These are phyloP conservation scores for Chondrostereum purpureum DNA, from an alignment of 1,284 basidiomycete species.

Conservation along the genomic window DNA sequence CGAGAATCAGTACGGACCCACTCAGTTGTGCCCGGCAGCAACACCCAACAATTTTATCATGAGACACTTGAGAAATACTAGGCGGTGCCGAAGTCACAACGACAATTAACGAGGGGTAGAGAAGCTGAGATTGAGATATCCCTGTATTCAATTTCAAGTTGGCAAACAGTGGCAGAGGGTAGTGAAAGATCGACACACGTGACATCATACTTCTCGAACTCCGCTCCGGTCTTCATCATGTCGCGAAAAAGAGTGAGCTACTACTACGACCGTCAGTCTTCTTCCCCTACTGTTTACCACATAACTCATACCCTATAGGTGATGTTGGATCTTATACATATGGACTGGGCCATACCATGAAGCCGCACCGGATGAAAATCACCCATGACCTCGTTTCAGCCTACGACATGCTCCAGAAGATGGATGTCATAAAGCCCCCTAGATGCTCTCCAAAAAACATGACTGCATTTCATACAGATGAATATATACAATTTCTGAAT, in stretches of 20 bases:
- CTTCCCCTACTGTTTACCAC: not conserved
- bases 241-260: not conserved
- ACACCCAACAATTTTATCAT: too few species aligned
- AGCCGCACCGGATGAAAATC: constrained; percentile 89
- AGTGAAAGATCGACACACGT: too few species aligned
- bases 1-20: too few species aligned
- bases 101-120: too few species aligned
- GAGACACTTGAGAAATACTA: too few species aligned
- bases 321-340: constrained; percentile 40
- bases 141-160: too few species aligned
- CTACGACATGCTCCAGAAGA: constrained; percentile 94
- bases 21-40: too few species aligned
- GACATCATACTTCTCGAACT: not conserved
- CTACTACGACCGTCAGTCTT: not conserved
- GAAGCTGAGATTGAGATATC: too few species aligned
- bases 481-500: constrained; percentile 93
- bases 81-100: too few species aligned
- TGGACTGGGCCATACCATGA: constrained; percentile 81
- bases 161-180: too few species aligned
- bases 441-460: constrained; percentile 88
- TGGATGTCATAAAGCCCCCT: constrained; percentile 88
- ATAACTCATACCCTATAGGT: constrained; percentile 29
- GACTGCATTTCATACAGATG: constrained; percentile 85
- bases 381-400: constrained; percentile 96
- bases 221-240: not conserved